A percentile compares a stretch with the other conserved stretches of the same genome.
Conservation (phyloP, 2,329 filamentous ascomycete genomes). For the Amauroascus verrucosus region DNA sequence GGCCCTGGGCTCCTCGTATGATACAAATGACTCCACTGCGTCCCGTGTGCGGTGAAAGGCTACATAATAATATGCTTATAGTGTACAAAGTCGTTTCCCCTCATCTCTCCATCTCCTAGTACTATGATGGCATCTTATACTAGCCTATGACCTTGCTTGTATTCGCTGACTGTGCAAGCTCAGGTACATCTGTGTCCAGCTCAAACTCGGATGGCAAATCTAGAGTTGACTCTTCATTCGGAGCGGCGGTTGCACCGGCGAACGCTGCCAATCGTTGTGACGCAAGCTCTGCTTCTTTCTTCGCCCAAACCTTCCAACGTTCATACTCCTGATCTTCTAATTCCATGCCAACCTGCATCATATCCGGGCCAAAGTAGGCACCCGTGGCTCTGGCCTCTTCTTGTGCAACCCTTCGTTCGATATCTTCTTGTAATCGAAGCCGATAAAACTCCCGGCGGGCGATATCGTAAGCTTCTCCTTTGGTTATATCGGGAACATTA, state of each 20-base stretch:
- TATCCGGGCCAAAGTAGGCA: slow-evolving; percentile 74
- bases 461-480: slow-evolving; percentile 67
- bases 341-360: slow-evolving; percentile 65
- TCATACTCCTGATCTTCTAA: slow-evolving; percentile 74
- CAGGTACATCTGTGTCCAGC: background rate
- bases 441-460: slow-evolving; percentile 86
- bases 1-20: background rate
- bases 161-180: background rate
- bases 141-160: background rate
- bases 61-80: background rate
- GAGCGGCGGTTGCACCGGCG: slow-evolving; percentile 16
- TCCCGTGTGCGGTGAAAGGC: background rate
- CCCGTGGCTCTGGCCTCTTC: slow-evolving; percentile 82
- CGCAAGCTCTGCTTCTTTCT: slow-evolving; percentile 40
- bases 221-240: background rate
- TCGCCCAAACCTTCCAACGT: slow-evolving; percentile 74
- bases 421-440: slow-evolving; percentile 68
- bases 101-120: background rate
- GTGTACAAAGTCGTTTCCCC: background rate
- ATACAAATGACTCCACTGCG: background rate
- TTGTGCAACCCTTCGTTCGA: slow-evolving; percentile 68
- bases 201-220: background rate
- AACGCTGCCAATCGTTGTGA: slow-evolving; percentile 41
- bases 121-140: background rate
- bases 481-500: slow-evolving; percentile 47